Percentiles rank a stretch among this genome's conserved stretches.
These are phyloP conservation scores for Strobilomyces echinocephalus DNA, from an alignment of 768 basidiomycete species.

Conservation along the genomic window DNA sequence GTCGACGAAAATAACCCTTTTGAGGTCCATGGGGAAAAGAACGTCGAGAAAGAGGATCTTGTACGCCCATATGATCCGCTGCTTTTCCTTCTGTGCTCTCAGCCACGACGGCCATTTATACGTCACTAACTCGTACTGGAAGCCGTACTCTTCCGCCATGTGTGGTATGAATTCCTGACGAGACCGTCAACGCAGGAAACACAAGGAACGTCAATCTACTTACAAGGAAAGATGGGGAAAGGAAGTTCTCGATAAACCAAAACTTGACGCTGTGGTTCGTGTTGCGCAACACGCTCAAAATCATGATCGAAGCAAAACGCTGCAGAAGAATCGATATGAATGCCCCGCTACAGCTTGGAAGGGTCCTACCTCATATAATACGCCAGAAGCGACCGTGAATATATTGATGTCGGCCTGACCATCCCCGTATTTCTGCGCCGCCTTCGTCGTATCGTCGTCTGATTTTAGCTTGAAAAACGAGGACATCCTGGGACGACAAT, in stretches of 20 bases:
- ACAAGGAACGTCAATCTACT: constrained; percentile 20
- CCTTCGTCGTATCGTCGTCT: constrained; percentile 17
- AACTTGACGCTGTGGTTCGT: constrained; percentile 96
- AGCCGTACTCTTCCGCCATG: constrained; percentile 84
- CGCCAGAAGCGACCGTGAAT: constrained; percentile 96
- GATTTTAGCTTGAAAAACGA: constrained; percentile 38
- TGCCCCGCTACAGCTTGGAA: neutral
- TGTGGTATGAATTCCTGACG: constrained; percentile 89
- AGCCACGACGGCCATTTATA: constrained; percentile 99
- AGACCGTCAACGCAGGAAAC: neutral
- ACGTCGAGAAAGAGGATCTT: constrained; percentile 99
- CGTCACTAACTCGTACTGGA: constrained; percentile 95
- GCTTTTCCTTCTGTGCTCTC: constrained; percentile 95
- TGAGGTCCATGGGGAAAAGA: constrained; percentile 97
- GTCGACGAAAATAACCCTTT: constrained; percentile 98
- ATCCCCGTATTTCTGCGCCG: constrained; percentile 23
- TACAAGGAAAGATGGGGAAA: constrained; percentile 94
- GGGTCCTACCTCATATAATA: constrained; percentile 83
- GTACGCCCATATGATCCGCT: constrained; percentile 98
- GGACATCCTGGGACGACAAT: constrained; percentile 33
- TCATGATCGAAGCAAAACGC: constrained; percentile 99
- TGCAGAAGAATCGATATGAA: constrained; percentile 29
- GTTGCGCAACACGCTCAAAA: constrained; percentile 89
- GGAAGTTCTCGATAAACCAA: constrained; percentile 99
- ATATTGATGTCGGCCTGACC: constrained; percentile 93